Evolutionary conservation across 345 rosid genomes (phyloP).

Genomic region (Populus alba): DNA sequence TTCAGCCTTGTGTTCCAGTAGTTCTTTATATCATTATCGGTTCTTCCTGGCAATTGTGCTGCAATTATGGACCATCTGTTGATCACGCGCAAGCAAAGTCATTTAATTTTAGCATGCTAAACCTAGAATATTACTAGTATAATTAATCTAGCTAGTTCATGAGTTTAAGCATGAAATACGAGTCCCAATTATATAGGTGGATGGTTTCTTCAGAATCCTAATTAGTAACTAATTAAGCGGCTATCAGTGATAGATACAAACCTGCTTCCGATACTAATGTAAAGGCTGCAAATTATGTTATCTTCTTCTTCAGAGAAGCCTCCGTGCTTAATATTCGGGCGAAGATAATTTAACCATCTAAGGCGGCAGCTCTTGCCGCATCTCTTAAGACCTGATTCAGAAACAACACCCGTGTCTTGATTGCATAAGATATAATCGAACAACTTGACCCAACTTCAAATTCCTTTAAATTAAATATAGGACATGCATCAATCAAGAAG

Average conservation of each 20-base stretch:
- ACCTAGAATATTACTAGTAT: background rate
- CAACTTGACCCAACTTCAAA: no score
- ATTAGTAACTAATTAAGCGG: no score
- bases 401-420: background rate
- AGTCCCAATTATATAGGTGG: no score
- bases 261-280: conserved; percentile 37
- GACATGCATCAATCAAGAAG: no score
- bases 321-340: conserved; percentile 33
- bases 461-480: no score
- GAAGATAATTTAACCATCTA: conserved; percentile 36
- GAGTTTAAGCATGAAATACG: no score
- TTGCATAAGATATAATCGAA: background rate
- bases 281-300: conserved; percentile 35
- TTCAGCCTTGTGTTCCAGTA: conserved; percentile 36
- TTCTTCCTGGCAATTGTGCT: conserved; percentile 34
- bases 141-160: no score
- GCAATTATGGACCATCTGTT: conserved; percentile 35
- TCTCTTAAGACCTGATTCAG: conserved; percentile 30
- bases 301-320: conserved; percentile 40
- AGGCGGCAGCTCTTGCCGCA: conserved; percentile 38
- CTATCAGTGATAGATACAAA: background rate
- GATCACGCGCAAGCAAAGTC: background rate
- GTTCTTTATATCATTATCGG: conserved; percentile 35
- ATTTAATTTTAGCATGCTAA: background rate
- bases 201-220: no score